Conservation (phyloP, 2,329 filamentous ascomycete genomes). For the Aspergillus sp. region DNA sequence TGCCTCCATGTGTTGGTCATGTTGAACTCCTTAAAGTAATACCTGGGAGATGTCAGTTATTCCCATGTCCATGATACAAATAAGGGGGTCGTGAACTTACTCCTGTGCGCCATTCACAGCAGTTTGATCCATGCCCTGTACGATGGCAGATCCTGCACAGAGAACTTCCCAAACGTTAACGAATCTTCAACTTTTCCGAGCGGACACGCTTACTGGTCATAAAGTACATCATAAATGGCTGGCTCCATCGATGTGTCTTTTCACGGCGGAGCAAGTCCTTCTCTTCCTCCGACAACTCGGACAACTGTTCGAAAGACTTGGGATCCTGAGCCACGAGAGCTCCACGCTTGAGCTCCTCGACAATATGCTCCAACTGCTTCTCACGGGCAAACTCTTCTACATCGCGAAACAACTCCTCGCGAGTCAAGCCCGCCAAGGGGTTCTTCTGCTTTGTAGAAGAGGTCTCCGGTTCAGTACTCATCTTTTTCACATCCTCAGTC, state of each 20-base stretch:
- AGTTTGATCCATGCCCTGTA: conserved; percentile 59
- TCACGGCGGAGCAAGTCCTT: conserved; percentile 9
- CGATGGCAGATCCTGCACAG: conserved; percentile 31
- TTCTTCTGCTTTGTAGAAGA: conserved; percentile 18
- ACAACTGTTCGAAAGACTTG: conserved; percentile 59
- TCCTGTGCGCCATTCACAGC: conserved; percentile 8
- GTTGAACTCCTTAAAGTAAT: conserved; percentile 5
- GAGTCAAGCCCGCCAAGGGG: conserved; percentile 25
- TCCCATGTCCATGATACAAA: not conserved
- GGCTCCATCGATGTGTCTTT: conserved; percentile 12
- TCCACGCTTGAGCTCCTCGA: conserved; percentile 47
- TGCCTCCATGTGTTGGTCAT: conserved; percentile 52
- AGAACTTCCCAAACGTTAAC: not conserved
- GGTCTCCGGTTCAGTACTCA: not conserved
- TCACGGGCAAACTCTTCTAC: conserved; percentile 47
- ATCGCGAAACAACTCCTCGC: conserved; percentile 26
- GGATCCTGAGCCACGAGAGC: conserved; percentile 73
- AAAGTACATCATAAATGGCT: conserved; percentile 17
- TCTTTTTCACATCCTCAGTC: conserved; percentile 8
- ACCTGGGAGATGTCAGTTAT: not conserved
- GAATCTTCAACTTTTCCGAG: not conserved
- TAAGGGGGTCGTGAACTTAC: not conserved
- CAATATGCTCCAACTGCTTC: conserved; percentile 59
- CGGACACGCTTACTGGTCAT: conserved; percentile 5
- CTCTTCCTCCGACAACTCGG: conserved; percentile 8